Conservation (phyloP, 139 green algal genomes). For the Chlorella vulgaris region DNA sequence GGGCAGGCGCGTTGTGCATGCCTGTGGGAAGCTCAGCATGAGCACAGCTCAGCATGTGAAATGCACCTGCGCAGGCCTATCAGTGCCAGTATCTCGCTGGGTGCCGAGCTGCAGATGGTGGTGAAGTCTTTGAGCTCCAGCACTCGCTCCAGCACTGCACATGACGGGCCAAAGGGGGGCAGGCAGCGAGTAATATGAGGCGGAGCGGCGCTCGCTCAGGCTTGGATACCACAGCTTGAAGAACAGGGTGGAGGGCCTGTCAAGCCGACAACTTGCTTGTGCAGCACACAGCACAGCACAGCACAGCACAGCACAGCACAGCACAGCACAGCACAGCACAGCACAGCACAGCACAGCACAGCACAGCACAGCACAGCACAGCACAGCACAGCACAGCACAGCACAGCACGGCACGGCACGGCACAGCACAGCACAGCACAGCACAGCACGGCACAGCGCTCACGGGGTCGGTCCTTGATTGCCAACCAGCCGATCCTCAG, state of each 20-base stretch:
- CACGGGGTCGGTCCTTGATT: slow-evolving; percentile 22
- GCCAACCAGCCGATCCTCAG: slow-evolving; percentile 68
- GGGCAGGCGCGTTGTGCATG: too few species aligned
- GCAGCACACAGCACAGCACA: too few species aligned
- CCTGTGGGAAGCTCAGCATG: too few species aligned
- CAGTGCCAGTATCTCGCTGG: slow-evolving; percentile 74
- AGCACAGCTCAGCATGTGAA: not conserved
- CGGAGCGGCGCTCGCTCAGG: too few species aligned
- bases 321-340: not conserved
- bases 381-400: not conserved
- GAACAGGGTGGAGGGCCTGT: too few species aligned
- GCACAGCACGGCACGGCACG: not conserved
- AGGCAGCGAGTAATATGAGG: too few species aligned
- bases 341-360: not conserved
- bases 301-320: too few species aligned
- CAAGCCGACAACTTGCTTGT: too few species aligned
- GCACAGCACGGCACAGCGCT: not conserved
- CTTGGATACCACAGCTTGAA: too few species aligned
- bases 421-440: not conserved
- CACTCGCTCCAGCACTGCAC: slow-evolving; percentile 46
- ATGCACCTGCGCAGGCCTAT: slow-evolving; percentile 51
- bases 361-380: not conserved
- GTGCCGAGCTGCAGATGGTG: slow-evolving; percentile 72
- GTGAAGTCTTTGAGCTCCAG: slow-evolving; percentile 83
- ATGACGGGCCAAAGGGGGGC: too few species aligned